Evolutionary conservation across 2,329 filamentous ascomycete species (phyloP).

Genomic region (Aspergillus eucalypticola): DNA sequence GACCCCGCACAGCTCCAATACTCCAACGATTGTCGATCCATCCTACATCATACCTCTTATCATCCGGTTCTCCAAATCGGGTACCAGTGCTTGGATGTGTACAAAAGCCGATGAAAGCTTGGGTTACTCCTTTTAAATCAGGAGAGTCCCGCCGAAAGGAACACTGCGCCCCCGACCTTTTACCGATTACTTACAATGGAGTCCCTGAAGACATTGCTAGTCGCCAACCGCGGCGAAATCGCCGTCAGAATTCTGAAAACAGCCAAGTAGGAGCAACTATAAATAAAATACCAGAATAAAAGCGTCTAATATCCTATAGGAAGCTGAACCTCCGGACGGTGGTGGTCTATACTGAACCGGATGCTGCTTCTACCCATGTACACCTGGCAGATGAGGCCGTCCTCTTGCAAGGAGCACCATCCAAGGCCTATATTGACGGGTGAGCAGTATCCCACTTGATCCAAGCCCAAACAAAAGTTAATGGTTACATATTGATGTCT

Average conservation of each 20-base stretch:
- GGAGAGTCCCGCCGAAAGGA: not conserved
- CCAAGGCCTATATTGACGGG: slow-evolving; percentile 53
- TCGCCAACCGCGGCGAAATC: slow-evolving; percentile 64
- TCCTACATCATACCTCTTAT: slow-evolving; percentile 2
- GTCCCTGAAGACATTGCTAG: slow-evolving; percentile 53
- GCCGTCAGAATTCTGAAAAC: slow-evolving; percentile 55
- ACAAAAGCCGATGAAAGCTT: not conserved
- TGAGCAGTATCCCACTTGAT: slow-evolving; percentile 11
- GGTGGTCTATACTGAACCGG: slow-evolving; percentile 59
- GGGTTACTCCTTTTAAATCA: not conserved
- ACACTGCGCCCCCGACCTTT: not conserved
- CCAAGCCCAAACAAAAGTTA: slow-evolving; percentile 9
- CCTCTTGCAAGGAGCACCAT: slow-evolving; percentile 50
- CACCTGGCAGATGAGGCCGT: slow-evolving; percentile 55
- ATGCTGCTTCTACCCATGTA: slow-evolving; percentile 58
- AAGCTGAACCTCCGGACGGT: slow-evolving; percentile 54
- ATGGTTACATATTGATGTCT: slow-evolving; percentile 29
- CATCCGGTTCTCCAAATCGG: not conserved
- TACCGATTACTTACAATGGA: slow-evolving; percentile 28
- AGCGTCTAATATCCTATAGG: slow-evolving; percentile 17
- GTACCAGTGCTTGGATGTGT: not conserved
- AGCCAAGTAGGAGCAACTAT: slow-evolving; percentile 39
- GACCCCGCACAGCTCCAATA: not conserved
- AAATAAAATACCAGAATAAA: not conserved
- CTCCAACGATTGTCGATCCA: not conserved